Base-by-base conservation (phyloP, 2,329 filamentous ascomycete genomes). In the Chrysoporthe deuterocubensis region DNA sequence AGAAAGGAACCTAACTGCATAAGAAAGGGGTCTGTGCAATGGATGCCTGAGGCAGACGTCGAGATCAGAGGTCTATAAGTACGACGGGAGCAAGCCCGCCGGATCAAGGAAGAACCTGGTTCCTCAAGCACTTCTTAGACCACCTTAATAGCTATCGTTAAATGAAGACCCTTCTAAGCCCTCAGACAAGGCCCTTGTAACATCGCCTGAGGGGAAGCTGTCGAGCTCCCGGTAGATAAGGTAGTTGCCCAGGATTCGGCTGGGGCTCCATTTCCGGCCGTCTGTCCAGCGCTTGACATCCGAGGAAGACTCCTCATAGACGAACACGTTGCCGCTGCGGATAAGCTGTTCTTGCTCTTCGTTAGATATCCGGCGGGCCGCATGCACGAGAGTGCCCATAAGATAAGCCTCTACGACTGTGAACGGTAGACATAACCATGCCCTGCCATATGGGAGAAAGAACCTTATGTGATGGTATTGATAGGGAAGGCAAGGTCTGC, bases 231-330 rank as follows among this genome's bases (percentile, higher is more conserved):
- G 89, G 75, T 97, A 97, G 72, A 96, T 87, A 56, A 97, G 85
- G 73, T 93, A 96, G 76, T 96, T 96, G 68, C 90, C 91, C 60
- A 95, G 83, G 60, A 96, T 95, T 18, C 92, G 90, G 78, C 90
- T 96, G 0, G 94, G 94, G 73, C 92, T 96, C 94, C 94, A 97
- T 6, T 91, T 90, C 13, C 95, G 88, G 16, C 94, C 94, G 73
- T 97, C 94, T 0, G 94, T 97, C 94, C 94, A 97, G 66, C 94
- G 86, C 81, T 96, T 96, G 80, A 97, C 97, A 6, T 93, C 93
- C 0, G 94, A 96, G 0, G 92, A 90, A 70, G 93, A 90, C 77
- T 97, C 93, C 75, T 97, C 93, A 78, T 97, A 97, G 72, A 97
- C 92, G 79, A 97, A 96, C 58, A 97, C 87, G 72, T 91, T 91